Percentiles rank a stretch among this genome's conserved stretches.
These are phyloP conservation scores for Breviolum minutum DNA, from an alignment of 73 alveolate genomes.

Conservation along the genomic window DNA sequence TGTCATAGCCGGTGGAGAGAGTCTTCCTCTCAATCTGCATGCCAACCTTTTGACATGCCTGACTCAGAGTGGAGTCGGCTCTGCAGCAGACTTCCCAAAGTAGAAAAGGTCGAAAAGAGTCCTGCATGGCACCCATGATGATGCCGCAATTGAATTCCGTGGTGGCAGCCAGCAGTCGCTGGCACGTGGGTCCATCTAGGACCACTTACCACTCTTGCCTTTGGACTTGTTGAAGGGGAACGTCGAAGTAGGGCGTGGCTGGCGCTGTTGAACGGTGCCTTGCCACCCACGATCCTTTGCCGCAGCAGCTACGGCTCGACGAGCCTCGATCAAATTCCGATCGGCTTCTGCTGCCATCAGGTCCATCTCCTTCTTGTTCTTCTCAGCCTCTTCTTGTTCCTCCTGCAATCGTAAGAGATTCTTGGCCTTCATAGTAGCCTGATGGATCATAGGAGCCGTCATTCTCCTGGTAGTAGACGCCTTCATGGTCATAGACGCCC, in stretches of 20 bases:
- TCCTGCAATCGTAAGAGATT: background rate
- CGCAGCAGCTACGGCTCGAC: constrained; percentile 3
- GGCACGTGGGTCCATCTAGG: background rate
- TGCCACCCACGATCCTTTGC: constrained; percentile 19
- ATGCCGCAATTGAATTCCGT: background rate
- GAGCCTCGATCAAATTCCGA: constrained; percentile 8
- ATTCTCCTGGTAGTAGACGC: background rate
- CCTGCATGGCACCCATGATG: constrained; percentile 27
- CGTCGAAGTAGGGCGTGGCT: background rate
- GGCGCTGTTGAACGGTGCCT: constrained; percentile 21
- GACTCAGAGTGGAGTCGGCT: background rate
- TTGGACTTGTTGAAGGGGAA: background rate
- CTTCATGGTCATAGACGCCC: background rate
- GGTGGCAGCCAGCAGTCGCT: constrained; percentile 10
- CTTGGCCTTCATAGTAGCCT: background rate
- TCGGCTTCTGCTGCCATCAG: constrained; percentile 5
- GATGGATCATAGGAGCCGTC: background rate
- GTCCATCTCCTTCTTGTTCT: constrained; percentile 1
- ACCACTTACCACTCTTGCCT: background rate
- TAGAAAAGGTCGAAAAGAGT: background rate
- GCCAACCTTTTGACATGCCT: background rate
- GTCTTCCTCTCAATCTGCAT: background rate
- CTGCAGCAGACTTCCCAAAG: constrained; percentile 24
- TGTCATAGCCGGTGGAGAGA: background rate
- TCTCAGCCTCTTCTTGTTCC: constrained; percentile 12